Evolutionary conservation across 2,329 filamentous ascomycete genomes (phyloP).

Genomic region (Juglanconis sp.): DNA sequence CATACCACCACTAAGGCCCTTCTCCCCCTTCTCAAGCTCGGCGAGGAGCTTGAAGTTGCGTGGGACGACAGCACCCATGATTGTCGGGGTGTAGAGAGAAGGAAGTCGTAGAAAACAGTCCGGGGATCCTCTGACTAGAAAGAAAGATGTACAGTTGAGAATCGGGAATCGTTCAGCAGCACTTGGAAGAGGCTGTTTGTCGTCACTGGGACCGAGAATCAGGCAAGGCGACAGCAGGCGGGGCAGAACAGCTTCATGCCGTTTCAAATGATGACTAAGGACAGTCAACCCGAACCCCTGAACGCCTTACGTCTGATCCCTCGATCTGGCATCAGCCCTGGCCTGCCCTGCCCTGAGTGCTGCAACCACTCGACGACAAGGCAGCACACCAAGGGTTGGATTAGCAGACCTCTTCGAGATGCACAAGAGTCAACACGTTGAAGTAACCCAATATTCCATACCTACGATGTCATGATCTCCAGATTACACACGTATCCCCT

Average conservation of each 20-base stretch:
- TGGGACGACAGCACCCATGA: constrained; percentile 56
- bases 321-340: background rate
- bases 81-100: background rate
- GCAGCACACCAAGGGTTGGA: background rate
- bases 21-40: constrained; percentile 98
- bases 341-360: background rate
- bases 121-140: background rate
- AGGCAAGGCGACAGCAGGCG: background rate
- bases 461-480: background rate
- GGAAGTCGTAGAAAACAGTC: background rate
- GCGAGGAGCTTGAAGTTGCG: constrained; percentile 95
- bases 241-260: background rate
- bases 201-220: background rate
- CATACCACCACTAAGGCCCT: constrained; percentile 85
- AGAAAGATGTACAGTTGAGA: background rate
- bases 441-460: background rate
- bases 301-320: background rate
- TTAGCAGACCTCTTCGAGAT: background rate
- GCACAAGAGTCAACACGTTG: background rate
- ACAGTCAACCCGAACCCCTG: background rate
- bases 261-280: background rate
- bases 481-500: background rate
- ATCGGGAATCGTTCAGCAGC: background rate
- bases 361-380: background rate
- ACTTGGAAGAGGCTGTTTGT: background rate